Evolutionary conservation across 306 rosid species (phyloP), one percentile per base, ranked within the genome.

Genomic region (Fragaria iinumae): DNA sequence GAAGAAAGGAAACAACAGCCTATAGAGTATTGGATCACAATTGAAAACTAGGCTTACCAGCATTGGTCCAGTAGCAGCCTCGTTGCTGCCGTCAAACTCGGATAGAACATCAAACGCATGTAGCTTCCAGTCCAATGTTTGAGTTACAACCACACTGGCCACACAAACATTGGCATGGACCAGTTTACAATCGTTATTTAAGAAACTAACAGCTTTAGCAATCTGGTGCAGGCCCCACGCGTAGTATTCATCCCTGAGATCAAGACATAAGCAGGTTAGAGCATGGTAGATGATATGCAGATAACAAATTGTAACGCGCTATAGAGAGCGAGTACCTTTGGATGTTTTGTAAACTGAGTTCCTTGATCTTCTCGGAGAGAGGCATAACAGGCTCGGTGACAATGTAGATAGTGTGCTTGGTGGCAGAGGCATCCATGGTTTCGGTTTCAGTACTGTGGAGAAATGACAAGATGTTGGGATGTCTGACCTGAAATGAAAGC

Each of bases 331-430:
- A n/a, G 60, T 20, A 77, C 90, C 92, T 97, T 93, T 95, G 96
- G 80, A 89, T 89, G 81, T 96, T 95, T 83, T 89, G 91, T 73
- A 96, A 87, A 65, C 93, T 90, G 79, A 96, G 84, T 83, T 96
- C 99, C 82, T 80, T 89, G 73, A 92, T 88, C 91, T 88, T 96
- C 71, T 91, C 97, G 0, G 96, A 89, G 59, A 92, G 83, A 23
- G 93, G 98, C 90, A 92, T 86, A 62, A 92, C 98, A 76, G 99
- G 98, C 84, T 96, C 99, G 5, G 98, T 96, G 52, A 96, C 99
- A 80, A 96, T 91, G 82, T 96, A 92, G 77, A 96, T 92, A 0
- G 91, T 91, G 68, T 91, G 89, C 92, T 92, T 96, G 47, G 92
- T 14, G 62, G 93, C 70, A 80, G 93, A 84, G 16, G 84, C 91